Evolutionary conservation across 331 rosid species (phyloP).

Genomic region (Malus hybrid): DNA sequence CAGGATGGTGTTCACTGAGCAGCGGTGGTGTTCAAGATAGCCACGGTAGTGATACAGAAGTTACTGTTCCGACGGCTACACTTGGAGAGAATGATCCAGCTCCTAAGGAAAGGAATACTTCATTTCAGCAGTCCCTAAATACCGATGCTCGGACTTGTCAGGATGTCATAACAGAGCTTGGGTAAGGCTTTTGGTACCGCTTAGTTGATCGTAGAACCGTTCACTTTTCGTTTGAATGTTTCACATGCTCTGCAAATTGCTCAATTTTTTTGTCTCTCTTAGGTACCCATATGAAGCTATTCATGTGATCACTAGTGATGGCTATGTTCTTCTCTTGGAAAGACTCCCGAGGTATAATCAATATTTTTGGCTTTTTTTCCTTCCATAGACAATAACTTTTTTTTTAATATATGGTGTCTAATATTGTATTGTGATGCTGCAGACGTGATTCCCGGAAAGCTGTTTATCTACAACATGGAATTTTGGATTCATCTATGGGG

Average conservation of each 20-base stretch:
- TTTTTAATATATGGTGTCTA: conserved; percentile 10
- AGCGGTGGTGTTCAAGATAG: conserved; percentile 12
- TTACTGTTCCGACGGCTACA: conserved; percentile 34
- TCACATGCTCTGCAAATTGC: conserved; percentile 6
- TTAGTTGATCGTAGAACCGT: background rate
- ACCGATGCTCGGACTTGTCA: conserved; percentile 93
- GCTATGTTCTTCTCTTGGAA: conserved; percentile 90
- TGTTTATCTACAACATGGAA: conserved; percentile 88
- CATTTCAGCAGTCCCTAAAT: conserved; percentile 56
- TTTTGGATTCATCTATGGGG: conserved; percentile 97
- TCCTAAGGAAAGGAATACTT: conserved; percentile 32
- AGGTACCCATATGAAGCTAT: conserved; percentile 95
- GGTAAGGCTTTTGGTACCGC: conserved; percentile 38
- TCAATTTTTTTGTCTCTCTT: conserved; percentile 9
- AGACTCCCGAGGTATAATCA: conserved; percentile 76
- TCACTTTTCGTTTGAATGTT: background rate
- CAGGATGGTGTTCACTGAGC: conserved; percentile 30
- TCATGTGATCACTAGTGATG: conserved; percentile 76
- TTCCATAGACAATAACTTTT: background rate
- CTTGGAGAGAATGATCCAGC: conserved; percentile 40
- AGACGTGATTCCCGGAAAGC: conserved; percentile 86
- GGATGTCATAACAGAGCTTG: conserved; percentile 93
- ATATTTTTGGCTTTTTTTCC: background rate
- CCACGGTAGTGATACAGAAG: conserved; percentile 14
- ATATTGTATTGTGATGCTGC: conserved; percentile 28